Evolutionary conservation across 805 yeast genomes (phyloP).

Genomic region (Ogataea kodamae): DNA sequence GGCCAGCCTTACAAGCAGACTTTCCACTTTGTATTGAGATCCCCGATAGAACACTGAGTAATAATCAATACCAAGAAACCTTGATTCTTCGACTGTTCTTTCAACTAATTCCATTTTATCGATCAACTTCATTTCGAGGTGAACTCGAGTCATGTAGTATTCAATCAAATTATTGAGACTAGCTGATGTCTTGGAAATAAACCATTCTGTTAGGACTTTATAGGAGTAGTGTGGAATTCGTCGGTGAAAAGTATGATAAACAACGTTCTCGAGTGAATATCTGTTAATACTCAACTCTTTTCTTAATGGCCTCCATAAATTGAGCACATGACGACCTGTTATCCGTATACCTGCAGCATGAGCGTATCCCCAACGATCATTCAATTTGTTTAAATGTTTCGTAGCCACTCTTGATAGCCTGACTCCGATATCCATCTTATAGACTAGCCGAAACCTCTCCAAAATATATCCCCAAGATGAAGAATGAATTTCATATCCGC

Average conservation of each 20-base stretch:
- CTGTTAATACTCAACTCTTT: constrained; percentile 59
- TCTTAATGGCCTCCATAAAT: constrained; percentile 77
- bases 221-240: constrained; percentile 62
- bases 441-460: constrained; percentile 50
- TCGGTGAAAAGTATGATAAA: constrained; percentile 62
- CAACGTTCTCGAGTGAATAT: constrained; percentile 75
- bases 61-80: constrained; percentile 86
- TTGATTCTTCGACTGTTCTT: constrained; percentile 75
- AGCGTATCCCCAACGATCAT: constrained; percentile 77
- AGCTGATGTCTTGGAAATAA: constrained; percentile 24
- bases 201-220: constrained; percentile 47
- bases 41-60: constrained; percentile 85
- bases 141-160: constrained; percentile 46
- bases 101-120: constrained; percentile 62
- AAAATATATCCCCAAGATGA: constrained; percentile 88
- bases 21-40: constrained; percentile 91
- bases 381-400: constrained; percentile 48
- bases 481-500: constrained; percentile 80
- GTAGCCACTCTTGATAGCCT: constrained; percentile 57
- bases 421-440: constrained; percentile 51
- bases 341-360: constrained; percentile 69
- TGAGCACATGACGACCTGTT: constrained; percentile 79
- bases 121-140: constrained; percentile 44
- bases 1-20: constrained; percentile 69
- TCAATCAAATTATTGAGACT: constrained; percentile 36